A percentile compares a stretch with the other conserved stretches of the same genome.
Evolutionary conservation across 768 basidiomycete genomes (phyloP).

Genomic region (Russula griseocarnosa): DNA sequence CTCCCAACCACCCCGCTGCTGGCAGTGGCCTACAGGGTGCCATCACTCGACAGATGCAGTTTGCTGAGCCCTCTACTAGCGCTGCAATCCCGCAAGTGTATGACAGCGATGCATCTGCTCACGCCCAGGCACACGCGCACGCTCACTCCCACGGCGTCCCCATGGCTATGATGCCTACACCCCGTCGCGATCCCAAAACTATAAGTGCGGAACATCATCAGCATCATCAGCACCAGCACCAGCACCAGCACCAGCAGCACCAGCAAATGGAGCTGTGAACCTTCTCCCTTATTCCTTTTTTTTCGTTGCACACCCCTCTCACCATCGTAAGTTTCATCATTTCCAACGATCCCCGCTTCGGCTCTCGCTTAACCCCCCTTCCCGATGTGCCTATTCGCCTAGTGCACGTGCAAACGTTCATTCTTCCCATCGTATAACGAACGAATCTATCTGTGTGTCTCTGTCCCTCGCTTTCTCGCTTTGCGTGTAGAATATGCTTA

Average conservation of each 20-base stretch:
- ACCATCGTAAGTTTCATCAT: neutral
- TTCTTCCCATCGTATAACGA: neutral
- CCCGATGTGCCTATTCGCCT: neutral
- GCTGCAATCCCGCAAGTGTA: constrained; percentile 1
- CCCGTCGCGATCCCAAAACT: neutral
- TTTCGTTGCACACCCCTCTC: neutral
- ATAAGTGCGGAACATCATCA: neutral
- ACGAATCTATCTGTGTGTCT: neutral
- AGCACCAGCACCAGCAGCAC: neutral
- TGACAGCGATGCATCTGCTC: constrained; percentile 7
- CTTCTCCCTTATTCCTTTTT: neutral
- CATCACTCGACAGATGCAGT: constrained; percentile 11
- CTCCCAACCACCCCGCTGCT: neutral
- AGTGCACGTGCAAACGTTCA: neutral
- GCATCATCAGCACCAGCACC: neutral
- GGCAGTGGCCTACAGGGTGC: neutral
- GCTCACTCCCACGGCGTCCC: neutral
- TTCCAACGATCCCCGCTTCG: constrained; percentile 2
- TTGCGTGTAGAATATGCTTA: constrained; percentile 8
- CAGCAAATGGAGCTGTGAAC: constrained; percentile 11
- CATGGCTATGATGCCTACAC: neutral
- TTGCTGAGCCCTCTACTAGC: neutral
- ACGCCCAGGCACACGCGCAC: neutral
- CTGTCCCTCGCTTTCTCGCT: neutral
- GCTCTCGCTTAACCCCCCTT: neutral